Evolutionary conservation across 177 flowering plant species (phyloP), one percentile per base, ranked within the genome.

Genomic region (Vitis hybrid): DNA sequence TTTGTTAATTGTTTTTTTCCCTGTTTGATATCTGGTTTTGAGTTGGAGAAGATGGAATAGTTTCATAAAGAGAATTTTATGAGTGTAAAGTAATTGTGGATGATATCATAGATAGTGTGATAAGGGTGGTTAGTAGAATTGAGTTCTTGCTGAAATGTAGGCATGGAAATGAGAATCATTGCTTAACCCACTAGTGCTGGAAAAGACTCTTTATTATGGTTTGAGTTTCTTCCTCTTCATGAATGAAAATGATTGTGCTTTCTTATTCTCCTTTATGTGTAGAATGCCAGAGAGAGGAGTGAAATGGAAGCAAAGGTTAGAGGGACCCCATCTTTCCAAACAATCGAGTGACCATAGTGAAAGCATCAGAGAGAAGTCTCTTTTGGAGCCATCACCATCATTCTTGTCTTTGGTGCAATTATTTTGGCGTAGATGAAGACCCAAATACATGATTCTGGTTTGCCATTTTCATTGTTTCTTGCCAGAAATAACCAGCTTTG

Each of bases 101-200:
- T 74, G 69, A 56, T 66, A n/a, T 54, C 50, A 72, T 19, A 63
- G 3, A 48, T 55, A 23, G 51, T 52, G 51, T 48, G 51, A 48
- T 59, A 34, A 11, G 48, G 50, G 51, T 26, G 45, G 45, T 39
- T 12, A 18, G 49, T 17, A 63, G 51, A 68, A 68, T 52, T 51
- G n/a, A 63, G 59, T 18, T 76, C 2, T 51, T 63, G 17, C 45
- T 73, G 51, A 56, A 76, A 65, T 68, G 64, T 50, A 62, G 65
- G 74, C 67, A 73, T 79, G 72, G 68, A 66, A 18, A 52, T 64
- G 60, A 67, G 63, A 72, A 80, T 75, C 75, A 79, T 75, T 68
- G 74, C 72, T 70, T 65, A n/a, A 62, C 58, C 76, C 77, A 70
- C 64, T 60, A 63, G 34, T 60, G 54, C 48, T 30, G 63, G 64